Conservation (phyloP, 176 grass and related monocot species). For the Lolium rigidum region DNA sequence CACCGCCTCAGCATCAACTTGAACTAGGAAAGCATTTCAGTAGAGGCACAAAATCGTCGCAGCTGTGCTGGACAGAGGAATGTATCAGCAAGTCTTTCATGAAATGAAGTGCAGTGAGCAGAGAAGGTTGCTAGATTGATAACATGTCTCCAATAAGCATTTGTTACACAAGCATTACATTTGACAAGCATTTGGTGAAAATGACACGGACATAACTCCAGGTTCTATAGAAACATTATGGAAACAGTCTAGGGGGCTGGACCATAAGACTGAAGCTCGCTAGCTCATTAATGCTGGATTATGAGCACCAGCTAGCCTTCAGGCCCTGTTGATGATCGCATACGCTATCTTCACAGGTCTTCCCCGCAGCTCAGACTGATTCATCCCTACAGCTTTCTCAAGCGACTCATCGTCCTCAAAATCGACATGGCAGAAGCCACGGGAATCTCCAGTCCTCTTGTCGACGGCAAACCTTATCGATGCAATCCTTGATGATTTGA, state of each 20-base stretch:
- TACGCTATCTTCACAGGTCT: slow-evolving; percentile 85
- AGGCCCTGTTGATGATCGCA: slow-evolving; percentile 70
- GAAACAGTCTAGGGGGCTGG: background rate
- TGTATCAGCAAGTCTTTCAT: background rate
- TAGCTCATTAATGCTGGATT: background rate
- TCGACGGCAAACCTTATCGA: slow-evolving; percentile 77
- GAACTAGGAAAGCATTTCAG: background rate
- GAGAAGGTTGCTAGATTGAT: background rate
- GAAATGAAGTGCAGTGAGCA: background rate
- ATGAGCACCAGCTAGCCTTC: slow-evolving; percentile 1
- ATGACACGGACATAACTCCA: background rate
- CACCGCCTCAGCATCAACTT: background rate
- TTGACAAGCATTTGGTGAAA: background rate
- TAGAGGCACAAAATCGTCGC: background rate
- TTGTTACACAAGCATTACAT: slow-evolving; percentile 18
- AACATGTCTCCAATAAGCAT: background rate
- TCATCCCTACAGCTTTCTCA: slow-evolving; percentile 76
- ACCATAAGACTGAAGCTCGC: background rate
- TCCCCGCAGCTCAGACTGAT: slow-evolving; percentile 67
- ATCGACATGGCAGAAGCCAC: slow-evolving; percentile 86
- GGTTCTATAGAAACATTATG: background rate
- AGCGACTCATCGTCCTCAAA: slow-evolving; percentile 81
- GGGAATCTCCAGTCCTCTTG: slow-evolving; percentile 59
- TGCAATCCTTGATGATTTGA: slow-evolving; percentile 63
- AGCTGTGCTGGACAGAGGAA: background rate